A percentile compares a stretch with the other conserved stretches of the same genome.
Conservation (phyloP, 306 rosid genomes). For the Senna tora region DNA sequence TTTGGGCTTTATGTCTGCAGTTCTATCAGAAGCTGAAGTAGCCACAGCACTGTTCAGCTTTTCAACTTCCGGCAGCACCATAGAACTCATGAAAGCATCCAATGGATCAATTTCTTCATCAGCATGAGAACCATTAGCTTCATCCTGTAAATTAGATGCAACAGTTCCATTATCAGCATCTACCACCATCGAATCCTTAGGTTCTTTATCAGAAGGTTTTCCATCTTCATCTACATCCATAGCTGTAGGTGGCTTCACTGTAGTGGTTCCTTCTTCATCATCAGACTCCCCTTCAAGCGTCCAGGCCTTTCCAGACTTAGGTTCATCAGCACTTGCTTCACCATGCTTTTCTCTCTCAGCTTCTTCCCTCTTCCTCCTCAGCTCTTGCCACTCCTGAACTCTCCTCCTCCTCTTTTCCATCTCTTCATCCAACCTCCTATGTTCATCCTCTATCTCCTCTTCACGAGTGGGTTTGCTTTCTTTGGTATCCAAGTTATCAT, state of each 20-base stretch:
- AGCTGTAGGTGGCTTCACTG: slow-evolving; percentile 53
- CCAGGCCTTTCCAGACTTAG: slow-evolving; percentile 78
- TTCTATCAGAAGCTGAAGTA: slow-evolving; percentile 41
- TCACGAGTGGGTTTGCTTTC: slow-evolving; percentile 61
- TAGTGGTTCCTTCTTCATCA: slow-evolving; percentile 69
- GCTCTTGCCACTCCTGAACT: slow-evolving; percentile 96
- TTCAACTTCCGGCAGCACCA: slow-evolving; percentile 90
- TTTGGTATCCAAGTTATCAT: slow-evolving; percentile 53
- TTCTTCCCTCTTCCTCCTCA: slow-evolving; percentile 83
- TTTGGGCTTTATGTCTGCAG: slow-evolving; percentile 49
- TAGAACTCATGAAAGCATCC: slow-evolving; percentile 92
- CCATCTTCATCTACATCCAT: slow-evolving; percentile 66
- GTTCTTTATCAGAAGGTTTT: slow-evolving; percentile 46
- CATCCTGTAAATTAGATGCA: slow-evolving; percentile 51
- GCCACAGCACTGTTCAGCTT: slow-evolving; percentile 58
- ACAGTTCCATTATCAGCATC: slow-evolving; percentile 53
- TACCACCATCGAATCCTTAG: slow-evolving; percentile 37
- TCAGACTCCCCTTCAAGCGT: slow-evolving; percentile 97
- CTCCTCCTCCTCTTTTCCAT: slow-evolving; percentile 96
- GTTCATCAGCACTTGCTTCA: slow-evolving; percentile 62
- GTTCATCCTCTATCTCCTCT: slow-evolving; percentile 86
- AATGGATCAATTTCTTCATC: slow-evolving; percentile 84
- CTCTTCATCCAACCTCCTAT: slow-evolving; percentile 80
- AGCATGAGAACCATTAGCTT: slow-evolving; percentile 42
- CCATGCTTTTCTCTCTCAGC: slow-evolving; percentile 72